Evolutionary conservation across 2,329 filamentous ascomycete species (phyloP), one percentile per base, ranked within the genome.

Genomic region (Epichloe aotearoae): DNA sequence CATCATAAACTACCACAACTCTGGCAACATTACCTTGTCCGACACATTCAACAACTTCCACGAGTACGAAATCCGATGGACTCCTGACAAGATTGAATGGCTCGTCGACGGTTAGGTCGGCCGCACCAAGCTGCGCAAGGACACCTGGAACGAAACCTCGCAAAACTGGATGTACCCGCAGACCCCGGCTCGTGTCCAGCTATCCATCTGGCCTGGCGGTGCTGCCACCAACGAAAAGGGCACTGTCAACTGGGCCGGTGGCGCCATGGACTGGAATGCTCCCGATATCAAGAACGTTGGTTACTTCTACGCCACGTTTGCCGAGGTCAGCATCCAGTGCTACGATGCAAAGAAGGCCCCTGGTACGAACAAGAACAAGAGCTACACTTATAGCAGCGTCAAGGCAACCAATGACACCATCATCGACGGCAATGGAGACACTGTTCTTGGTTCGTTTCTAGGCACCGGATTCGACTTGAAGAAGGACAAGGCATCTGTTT

Each of bases 141-240:
- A 88, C 38, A 97, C 93, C 12, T 97, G 84, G 82, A 96, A 98
- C 71, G 70, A 74, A 12, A 94, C 88, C 6, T 71, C 81, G 52
- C 84, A 90, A 68, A 82, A 83, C 67, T 98, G 83, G 76, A 74
- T 85, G 61, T 98, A 79, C 73, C 93, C 93, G 6, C 93, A 97
- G 71, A 94, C 90, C 0, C 93, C 93, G 4, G 72, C 90, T 15
- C 87, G 91, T 59, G 79, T 98, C 49, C 88, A 96, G 73, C 77
- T 98, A 47, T 97, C 93, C 15, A 82, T 98, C 62, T 98, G 93
- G 93, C 93, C 93, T 40, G 93, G 88, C 61, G 93, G 93, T 64
- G 79, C 86, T 45, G 69, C 80, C 10, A 76, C 75, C 62, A 96
- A 96, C 66, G 84, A 79, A 40, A 64, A 86, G 65, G 93, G 93